Percentiles rank a stretch among this genome's conserved stretches.
Conservation (phyloP, 2,329 filamentous ascomycete species). For the Pseudocercospora ulei region DNA sequence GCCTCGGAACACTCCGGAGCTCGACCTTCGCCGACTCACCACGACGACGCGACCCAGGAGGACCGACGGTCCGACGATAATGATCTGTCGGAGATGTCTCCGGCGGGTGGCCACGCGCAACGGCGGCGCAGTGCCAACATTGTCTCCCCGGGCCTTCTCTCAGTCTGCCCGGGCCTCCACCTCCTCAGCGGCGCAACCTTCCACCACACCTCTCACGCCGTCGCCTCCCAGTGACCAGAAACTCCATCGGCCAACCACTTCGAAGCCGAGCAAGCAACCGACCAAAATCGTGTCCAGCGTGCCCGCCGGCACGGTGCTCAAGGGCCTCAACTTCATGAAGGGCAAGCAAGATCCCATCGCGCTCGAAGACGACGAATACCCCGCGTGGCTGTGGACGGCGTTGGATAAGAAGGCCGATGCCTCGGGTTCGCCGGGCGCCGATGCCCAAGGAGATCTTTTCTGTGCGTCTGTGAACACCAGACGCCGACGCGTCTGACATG, state of each 20-base stretch:
- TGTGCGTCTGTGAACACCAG: constrained; percentile 48
- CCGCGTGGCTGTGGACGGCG: constrained; percentile 68
- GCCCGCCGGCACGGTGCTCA: constrained; percentile 58
- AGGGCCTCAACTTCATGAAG: constrained; percentile 69
- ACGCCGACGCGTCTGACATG: not conserved
- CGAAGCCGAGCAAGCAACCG: constrained; percentile 27
- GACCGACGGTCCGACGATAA: constrained; percentile 14
- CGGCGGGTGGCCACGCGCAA: constrained; percentile 23
- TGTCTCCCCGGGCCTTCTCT: constrained; percentile 17
- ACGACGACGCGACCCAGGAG: no score
- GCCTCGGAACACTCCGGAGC: no score
- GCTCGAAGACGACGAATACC: constrained; percentile 64
- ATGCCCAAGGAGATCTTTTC: constrained; percentile 61
- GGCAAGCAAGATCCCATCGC: constrained; percentile 63
- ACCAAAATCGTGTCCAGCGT: constrained; percentile 36
- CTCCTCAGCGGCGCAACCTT: constrained; percentile 40
- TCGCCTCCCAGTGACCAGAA: constrained; percentile 25
- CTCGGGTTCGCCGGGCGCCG: constrained; percentile 44
- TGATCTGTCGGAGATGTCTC: constrained; percentile 32
- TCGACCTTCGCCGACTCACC: no score
- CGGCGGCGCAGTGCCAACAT: constrained; percentile 5
- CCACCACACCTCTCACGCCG: constrained; percentile 36
- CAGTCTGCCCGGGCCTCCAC: constrained; percentile 15
- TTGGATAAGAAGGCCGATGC: constrained; percentile 46
- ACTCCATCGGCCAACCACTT: constrained; percentile 28